Evolutionary conservation across 2,329 filamentous ascomycete genomes (phyloP).

Genomic region (Neopestalotiopsis clavispora): DNA sequence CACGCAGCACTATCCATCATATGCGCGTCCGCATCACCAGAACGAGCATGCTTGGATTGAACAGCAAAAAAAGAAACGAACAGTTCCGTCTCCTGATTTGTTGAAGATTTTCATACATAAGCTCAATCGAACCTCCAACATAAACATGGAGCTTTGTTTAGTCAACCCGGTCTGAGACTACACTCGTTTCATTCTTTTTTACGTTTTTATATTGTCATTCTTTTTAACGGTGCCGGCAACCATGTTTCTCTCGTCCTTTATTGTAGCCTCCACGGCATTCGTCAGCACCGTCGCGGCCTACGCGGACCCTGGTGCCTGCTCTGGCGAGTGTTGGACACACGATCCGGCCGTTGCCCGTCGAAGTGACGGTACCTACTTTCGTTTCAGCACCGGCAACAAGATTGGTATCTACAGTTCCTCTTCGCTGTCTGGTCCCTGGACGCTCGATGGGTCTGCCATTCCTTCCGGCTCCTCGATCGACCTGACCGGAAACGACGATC

Average conservation of each 20-base stretch:
- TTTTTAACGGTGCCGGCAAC: neutral
- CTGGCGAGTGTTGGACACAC: slow-evolving; percentile 42
- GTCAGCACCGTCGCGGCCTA: slow-evolving; percentile 22
- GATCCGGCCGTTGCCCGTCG: slow-evolving; percentile 45
- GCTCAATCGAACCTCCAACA: neutral
- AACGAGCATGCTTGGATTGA: neutral
- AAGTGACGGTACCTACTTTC: slow-evolving; percentile 47
- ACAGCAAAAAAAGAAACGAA: neutral
- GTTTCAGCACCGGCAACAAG: slow-evolving; percentile 46
- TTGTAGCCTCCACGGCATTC: slow-evolving; percentile 4
- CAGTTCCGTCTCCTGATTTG: neutral
- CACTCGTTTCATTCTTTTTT: slow-evolving; percentile 7
- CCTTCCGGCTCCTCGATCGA: slow-evolving; percentile 44
- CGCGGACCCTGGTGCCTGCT: slow-evolving; percentile 41
- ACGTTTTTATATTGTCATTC: neutral
- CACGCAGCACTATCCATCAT: neutral
- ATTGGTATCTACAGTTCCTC: slow-evolving; percentile 44
- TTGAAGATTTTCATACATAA: slow-evolving; percentile 8
- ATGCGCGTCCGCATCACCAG: neutral
- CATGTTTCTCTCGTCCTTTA: slow-evolving; percentile 6
- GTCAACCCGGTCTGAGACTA: neutral
- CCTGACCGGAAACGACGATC: slow-evolving; percentile 43
- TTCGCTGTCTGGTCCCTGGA: slow-evolving; percentile 47
- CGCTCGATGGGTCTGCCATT: slow-evolving; percentile 43
- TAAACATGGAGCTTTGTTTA: neutral